Evolutionary conservation across 2,329 filamentous ascomycete genomes (phyloP).

Genomic region (Fusarium agapanthi): DNA sequence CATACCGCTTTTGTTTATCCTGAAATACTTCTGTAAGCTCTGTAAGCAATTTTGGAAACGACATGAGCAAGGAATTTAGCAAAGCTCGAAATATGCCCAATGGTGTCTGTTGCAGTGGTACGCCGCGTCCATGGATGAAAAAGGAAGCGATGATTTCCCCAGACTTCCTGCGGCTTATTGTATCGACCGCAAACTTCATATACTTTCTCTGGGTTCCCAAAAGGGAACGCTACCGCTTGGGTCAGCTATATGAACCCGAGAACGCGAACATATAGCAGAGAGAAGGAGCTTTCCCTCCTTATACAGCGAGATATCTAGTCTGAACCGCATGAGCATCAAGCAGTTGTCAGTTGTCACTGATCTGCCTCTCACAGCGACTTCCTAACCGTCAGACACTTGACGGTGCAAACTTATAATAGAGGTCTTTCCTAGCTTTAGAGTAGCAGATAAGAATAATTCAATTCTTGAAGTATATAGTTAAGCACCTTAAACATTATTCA

Average conservation of each 20-base stretch:
- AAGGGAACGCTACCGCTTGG: not conserved
- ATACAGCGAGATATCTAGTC: not conserved
- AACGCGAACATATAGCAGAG: not conserved
- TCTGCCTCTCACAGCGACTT: not conserved
- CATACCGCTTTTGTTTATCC: not conserved
- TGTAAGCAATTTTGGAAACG: not conserved
- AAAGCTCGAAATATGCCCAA: not conserved
- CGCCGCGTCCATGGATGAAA: not conserved
- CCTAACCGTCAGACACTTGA: too few relatives aligned
- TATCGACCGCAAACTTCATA: not conserved
- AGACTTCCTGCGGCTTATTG: not conserved
- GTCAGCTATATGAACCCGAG: not conserved
- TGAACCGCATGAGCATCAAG: not conserved
- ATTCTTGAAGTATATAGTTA: too few relatives aligned
- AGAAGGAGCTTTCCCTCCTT: not conserved
- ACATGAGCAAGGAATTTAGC: not conserved
- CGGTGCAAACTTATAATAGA: too few relatives aligned
- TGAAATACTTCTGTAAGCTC: not conserved
- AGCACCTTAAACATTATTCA: too few relatives aligned
- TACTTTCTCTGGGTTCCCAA: not conserved
- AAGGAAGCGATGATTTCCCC: not conserved
- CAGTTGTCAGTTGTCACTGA: not conserved
- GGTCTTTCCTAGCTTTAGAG: too few relatives aligned
- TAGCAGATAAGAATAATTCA: too few relatives aligned
- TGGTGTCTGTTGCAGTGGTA: accelerated